Conservation (phyloP, 2,329 filamentous ascomycete genomes). For the Mycosphaerella arachidis region DNA sequence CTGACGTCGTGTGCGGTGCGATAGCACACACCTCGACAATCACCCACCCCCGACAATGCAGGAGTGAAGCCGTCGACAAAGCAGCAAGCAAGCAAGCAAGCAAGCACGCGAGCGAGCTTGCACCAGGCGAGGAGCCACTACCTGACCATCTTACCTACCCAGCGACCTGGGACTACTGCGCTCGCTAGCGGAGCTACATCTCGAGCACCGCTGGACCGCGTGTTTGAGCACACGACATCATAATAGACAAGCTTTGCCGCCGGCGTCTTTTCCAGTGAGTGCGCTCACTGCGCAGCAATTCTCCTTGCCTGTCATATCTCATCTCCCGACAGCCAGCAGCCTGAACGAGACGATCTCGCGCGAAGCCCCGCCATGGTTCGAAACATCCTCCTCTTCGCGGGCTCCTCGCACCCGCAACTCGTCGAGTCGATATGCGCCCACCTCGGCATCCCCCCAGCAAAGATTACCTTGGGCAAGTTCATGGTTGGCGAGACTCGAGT, state of each 20-base stretch:
- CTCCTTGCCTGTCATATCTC: background rate
- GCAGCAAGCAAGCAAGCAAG: background rate
- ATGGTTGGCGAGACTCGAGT: slow-evolving; percentile 91
- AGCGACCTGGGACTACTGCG: background rate
- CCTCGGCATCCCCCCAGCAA: slow-evolving; percentile 78
- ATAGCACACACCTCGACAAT: background rate
- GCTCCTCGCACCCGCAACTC: slow-evolving; percentile 85
- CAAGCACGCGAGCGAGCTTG: background rate
- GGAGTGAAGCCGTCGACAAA: background rate
- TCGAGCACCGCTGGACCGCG: background rate
- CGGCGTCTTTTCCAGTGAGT: background rate
- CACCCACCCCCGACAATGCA: background rate
- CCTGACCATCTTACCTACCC: background rate
- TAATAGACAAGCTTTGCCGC: background rate
- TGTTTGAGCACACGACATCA: background rate
- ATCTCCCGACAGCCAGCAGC: background rate
- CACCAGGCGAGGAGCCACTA: background rate
- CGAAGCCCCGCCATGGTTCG: slow-evolving; percentile 64
- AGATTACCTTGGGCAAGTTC: slow-evolving; percentile 85
- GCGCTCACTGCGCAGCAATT: background rate
- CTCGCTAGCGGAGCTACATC: background rate
- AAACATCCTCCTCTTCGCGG: slow-evolving; percentile 90
- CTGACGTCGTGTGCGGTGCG: background rate
- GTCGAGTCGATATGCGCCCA: slow-evolving; percentile 83
- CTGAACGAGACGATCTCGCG: background rate